Evolutionary conservation across 306 rosid genomes (phyloP).

Genomic region (Vicia sativa): DNA sequence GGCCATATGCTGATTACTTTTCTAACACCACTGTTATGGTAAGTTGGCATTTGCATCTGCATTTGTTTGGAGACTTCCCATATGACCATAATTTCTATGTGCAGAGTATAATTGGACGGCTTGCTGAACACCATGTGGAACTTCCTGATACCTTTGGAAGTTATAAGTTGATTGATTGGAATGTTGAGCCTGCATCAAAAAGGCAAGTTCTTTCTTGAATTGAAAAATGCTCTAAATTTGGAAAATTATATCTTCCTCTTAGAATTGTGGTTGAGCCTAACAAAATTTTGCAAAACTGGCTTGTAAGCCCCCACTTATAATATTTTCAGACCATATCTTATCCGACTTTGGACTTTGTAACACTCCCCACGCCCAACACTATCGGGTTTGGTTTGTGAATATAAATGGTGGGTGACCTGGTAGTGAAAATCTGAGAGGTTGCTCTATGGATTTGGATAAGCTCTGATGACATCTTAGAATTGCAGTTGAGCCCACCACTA

Average conservation of each 20-base stretch:
- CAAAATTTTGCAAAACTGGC: no score
- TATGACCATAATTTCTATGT: conserved; percentile 33
- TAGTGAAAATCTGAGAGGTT: no score
- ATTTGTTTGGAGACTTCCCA: conserved; percentile 39
- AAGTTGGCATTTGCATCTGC: conserved; percentile 42
- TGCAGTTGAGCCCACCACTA: no score
- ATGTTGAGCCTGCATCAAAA: conserved; percentile 49
- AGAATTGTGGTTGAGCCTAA: no score
- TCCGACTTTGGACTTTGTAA: no score
- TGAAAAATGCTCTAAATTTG: neutral
- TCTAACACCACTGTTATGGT: conserved; percentile 71
- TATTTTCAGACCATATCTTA: no score
- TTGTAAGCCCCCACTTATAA: no score
- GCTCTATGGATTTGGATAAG: no score
- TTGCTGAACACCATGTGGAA: conserved; percentile 60
- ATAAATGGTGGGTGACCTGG: no score
- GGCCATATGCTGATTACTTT: conserved; percentile 51
- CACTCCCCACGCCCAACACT: no score
- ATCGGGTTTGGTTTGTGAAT: no score
- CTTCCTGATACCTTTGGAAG: conserved; percentile 75
- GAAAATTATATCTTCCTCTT: neutral
- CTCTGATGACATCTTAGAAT: no score
- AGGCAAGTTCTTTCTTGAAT: conserved; percentile 47
- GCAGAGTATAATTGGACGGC: conserved; percentile 68
- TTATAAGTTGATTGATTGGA: conserved; percentile 77